A percentile compares a stretch with the other conserved stretches of the same genome.
phyloP scores from a whole-genome alignment of 1,284 basidiomycete genomes.

The Mycena citricolor region DNA sequence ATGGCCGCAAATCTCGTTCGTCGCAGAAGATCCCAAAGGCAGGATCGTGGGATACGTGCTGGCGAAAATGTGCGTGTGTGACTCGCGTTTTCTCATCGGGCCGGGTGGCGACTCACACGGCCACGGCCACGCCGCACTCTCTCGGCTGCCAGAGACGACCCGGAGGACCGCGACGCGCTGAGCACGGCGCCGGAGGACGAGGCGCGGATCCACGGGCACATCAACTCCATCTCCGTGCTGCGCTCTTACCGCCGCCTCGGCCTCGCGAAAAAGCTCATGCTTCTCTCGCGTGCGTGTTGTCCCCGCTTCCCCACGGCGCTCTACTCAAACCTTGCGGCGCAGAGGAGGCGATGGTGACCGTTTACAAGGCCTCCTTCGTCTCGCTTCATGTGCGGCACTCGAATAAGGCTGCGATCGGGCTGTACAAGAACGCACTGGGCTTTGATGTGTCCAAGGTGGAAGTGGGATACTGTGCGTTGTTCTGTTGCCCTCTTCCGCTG shows the following conservation, averaged over 20 bases:
- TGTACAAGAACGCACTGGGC: slow-evolving; percentile 83
- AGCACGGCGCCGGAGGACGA: slow-evolving; percentile 60
- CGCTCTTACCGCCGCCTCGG: slow-evolving; percentile 83
- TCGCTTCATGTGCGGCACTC: slow-evolving; percentile 87
- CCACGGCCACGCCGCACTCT: not conserved
- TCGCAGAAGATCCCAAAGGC: slow-evolving; percentile 88
- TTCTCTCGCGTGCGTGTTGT: slow-evolving; percentile 69
- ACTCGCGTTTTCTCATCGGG: slow-evolving; percentile 3
- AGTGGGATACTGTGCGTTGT: slow-evolving; percentile 76
- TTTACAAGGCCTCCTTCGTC: slow-evolving; percentile 76
- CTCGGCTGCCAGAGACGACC: not conserved
- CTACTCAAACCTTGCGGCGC: slow-evolving; percentile 2
- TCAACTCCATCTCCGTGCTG: slow-evolving; percentile 90
- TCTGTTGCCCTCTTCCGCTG: not conserved
- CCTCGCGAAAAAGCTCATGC: slow-evolving; percentile 86
- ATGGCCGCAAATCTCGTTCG: slow-evolving; percentile 94
- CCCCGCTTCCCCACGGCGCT: slow-evolving; percentile 5
- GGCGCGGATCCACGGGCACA: slow-evolving; percentile 70
- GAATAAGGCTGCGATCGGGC: slow-evolving; percentile 79
- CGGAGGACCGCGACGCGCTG: slow-evolving; percentile 7
- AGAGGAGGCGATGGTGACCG: slow-evolving; percentile 87
- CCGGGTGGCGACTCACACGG: too few species aligned
- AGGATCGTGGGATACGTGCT: slow-evolving; percentile 93
- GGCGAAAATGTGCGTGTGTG: slow-evolving; percentile 78
- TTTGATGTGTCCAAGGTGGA: slow-evolving; percentile 79